These are phyloP conservation scores for Tetrahymena elliotti DNA, from an alignment of 73 alveolate genomes.

Conservation along the genomic window DNA sequence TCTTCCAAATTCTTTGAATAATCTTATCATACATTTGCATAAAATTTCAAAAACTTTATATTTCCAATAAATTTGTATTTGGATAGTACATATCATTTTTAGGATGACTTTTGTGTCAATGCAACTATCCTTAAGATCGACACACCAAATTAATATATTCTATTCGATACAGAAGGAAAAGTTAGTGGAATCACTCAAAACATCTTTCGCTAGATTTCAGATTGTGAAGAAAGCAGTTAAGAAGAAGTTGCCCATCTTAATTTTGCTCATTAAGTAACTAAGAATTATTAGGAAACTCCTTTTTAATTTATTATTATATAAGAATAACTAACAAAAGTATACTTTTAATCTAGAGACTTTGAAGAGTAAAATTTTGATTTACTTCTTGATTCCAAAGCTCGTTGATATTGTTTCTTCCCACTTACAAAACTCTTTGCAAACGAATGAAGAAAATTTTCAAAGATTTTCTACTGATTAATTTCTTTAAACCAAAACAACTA, in stretches of 20 bases:
- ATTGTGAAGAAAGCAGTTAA: not conserved
- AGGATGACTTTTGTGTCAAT: not conserved
- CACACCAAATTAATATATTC: not conserved
- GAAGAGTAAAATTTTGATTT: not conserved
- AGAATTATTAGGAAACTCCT: not conserved
- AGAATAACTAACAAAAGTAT: not conserved
- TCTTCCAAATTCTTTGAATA: not conserved
- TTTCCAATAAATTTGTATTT: not conserved
- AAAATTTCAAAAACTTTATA: not conserved
- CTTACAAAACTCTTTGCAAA: not conserved
- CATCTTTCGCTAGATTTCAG: not conserved
- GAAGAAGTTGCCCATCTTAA: not conserved
- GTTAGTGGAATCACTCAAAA: not conserved
- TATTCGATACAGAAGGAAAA: not conserved
- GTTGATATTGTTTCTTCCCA: not conserved
- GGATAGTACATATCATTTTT: not conserved
- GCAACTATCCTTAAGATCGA: not conserved
- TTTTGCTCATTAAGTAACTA: not conserved
- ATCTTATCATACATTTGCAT: not conserved
- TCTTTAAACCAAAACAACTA: not conserved
- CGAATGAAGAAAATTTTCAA: not conserved
- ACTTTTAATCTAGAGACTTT: not conserved
- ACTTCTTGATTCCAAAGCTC: not conserved
- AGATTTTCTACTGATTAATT: not conserved
- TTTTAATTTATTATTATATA: not conserved